Evolutionary conservation across 2,329 filamentous ascomycete species (phyloP).

Genomic region (Stachybotrys echinatus): DNA sequence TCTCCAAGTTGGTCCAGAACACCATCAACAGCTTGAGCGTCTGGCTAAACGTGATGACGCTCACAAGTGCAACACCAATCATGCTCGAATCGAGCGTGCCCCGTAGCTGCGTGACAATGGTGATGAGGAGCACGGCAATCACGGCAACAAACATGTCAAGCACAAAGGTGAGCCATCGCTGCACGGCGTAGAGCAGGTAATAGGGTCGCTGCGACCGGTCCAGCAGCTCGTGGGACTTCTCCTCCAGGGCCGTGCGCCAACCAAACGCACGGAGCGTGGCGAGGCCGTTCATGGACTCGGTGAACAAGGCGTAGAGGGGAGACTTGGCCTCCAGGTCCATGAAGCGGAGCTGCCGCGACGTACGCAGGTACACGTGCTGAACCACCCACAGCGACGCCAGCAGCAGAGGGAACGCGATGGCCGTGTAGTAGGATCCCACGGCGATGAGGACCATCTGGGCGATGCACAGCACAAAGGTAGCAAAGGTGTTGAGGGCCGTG

Average conservation of each 20-base stretch:
- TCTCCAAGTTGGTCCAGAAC: constrained; percentile 23
- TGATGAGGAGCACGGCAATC: constrained; percentile 12
- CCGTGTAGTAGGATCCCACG: constrained; percentile 11
- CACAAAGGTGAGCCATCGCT: constrained; percentile 16
- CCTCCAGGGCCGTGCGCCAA: constrained; percentile 32
- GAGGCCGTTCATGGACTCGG: constrained; percentile 40
- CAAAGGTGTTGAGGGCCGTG: constrained; percentile 14
- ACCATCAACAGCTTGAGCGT: constrained; percentile 21
- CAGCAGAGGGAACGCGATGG: constrained; percentile 7
- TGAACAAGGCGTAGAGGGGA: constrained; percentile 44
- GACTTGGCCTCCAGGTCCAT: constrained; percentile 46
- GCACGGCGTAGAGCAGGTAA: constrained; percentile 32
- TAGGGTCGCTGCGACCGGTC: constrained; percentile 41
- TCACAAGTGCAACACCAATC: constrained; percentile 18
- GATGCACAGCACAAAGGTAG: constrained; percentile 12
- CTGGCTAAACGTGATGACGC: constrained; percentile 22
- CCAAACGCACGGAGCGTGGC: constrained; percentile 43
- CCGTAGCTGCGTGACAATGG: constrained; percentile 11
- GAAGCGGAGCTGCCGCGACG: constrained; percentile 45
- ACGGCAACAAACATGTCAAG: constrained; percentile 15
- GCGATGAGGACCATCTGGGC: constrained; percentile 14
- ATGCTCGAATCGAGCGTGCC: constrained; percentile 6
- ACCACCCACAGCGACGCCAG: constrained; percentile 9
- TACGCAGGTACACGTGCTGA: constrained; percentile 32
- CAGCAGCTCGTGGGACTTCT: constrained; percentile 25